Conservation (phyloP, 345 rosid genomes). For the Eucalyptus tenuipes region DNA sequence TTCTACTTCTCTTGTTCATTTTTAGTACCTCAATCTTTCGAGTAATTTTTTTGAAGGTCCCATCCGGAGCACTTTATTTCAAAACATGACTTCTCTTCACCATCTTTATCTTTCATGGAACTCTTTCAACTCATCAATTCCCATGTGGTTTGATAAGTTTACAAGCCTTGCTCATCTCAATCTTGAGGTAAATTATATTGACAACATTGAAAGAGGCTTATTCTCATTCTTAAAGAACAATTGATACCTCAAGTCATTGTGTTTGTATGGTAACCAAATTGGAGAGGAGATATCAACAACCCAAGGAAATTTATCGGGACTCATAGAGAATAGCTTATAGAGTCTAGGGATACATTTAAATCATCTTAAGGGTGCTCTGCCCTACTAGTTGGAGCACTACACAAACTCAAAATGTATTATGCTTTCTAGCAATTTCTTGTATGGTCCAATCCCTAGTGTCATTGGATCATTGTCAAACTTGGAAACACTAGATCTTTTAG, state of each 20-base stretch:
- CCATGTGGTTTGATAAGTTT: neutral
- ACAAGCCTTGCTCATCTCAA: neutral
- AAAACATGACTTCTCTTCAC: accelerated
- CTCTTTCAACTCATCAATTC: neutral
- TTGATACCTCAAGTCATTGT: neutral
- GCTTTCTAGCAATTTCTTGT: neutral
- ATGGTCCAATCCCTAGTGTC: neutral
- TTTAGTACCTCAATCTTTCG: neutral
- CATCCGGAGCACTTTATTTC: accelerated
- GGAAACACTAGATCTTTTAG: neutral
- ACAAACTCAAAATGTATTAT: neutral
- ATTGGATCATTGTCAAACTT: neutral
- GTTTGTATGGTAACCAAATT: accelerated
- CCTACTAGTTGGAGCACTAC: neutral
- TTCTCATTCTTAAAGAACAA: neutral
- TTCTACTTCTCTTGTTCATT: neutral
- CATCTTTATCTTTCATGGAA: too few relatives aligned
- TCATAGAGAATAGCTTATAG: neutral
- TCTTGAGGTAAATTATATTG: neutral
- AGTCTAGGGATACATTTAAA: accelerated
- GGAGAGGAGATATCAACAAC: accelerated
- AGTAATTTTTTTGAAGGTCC: neutral
- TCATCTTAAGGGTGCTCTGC: neutral
- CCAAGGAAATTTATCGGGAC: accelerated
- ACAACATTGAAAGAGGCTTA: neutral